Base-by-base conservation (phyloP, 352 stramenopile species). In the Phytophthora megakarya region DNA sequence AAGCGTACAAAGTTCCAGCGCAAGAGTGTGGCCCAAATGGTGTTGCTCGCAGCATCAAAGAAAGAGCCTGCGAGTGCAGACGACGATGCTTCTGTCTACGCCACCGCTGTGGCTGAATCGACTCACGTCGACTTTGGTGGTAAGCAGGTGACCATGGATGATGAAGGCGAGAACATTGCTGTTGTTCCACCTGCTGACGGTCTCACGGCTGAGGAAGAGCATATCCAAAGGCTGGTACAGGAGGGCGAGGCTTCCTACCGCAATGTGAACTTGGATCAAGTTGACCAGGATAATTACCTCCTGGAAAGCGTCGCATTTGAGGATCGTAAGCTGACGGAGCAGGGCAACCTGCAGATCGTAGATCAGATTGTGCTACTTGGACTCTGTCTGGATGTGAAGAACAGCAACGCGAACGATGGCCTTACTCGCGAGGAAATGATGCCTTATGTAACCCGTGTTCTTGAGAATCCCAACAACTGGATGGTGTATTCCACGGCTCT, bases 301-400 rank as follows among this genome's bases (percentile, higher is more conserved):
- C 78, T 98, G 23, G 96, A 99, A 72, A 76, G 85, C 16, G 91
- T 98, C 25, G 73, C 89, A 51, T 98, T 98, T 48, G 84, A 92
- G 55, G 84, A 94, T 61, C 69, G 63, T 33, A 67, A 70, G 37
- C 54, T 84, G 25, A 89, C 80, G 7, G 68, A 90, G 46, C 80
- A 92, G 49, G 78, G 78, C 22, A 92, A 93, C 51, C 61, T 95
- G 44, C 83, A 91, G 62, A 79, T 82, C 23, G 77, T 91, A 3
- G 87, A 95, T 59, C 87, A 95, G 65, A 84, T 96, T 26, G 96
- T 99, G 52, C 51, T 98, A 8, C 68, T 98, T 13, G 93, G 91
- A 30, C 65, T 98, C n/a, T 99, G 96, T 70, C 73, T 98, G 32
- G 96, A 98, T 70, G 95, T 98, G 8, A 98, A 98, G 69, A 98